A percentile compares a stretch with the other conserved stretches of the same genome.
Evolutionary conservation across 306 rosid genomes (phyloP).

Genomic region (Medicago ruthenica): DNA sequence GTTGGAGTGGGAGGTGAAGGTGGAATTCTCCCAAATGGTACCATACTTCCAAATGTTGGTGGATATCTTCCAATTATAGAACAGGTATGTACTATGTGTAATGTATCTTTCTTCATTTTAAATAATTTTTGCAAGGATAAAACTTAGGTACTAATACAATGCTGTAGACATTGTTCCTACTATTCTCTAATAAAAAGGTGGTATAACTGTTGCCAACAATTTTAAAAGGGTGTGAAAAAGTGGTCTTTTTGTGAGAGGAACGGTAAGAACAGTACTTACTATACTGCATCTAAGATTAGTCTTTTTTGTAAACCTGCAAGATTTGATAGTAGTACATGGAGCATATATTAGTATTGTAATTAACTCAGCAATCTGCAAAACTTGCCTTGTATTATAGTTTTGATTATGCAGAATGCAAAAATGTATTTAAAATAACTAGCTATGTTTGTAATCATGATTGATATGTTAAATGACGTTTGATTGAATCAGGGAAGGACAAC

Average conservation of each 20-base stretch:
- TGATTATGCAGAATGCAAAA: constrained; percentile 15
- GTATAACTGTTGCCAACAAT: too few species aligned
- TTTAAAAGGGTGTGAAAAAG: too few species aligned
- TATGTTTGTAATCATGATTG: constrained; percentile 16
- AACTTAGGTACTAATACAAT: too few species aligned
- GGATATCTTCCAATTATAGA: constrained; percentile 92
- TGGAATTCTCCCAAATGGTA: constrained; percentile 74
- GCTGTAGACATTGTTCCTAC: too few species aligned
- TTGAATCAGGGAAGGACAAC: constrained; percentile 76
- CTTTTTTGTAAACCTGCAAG: neutral
- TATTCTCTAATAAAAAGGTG: too few species aligned
- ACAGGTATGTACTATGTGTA: constrained; percentile 57
- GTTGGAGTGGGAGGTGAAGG: constrained; percentile 98
- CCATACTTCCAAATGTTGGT: constrained; percentile 82
- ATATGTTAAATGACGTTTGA: constrained; percentile 13
- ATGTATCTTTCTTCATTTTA: neutral
- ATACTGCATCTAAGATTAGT: neutral
- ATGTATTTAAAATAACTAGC: neutral
- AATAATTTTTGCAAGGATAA: too few species aligned
- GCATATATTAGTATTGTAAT: too few species aligned
- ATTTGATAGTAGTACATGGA: neutral
- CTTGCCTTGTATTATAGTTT: neutral
- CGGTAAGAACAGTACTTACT: too few species aligned
- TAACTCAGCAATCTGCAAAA: neutral
- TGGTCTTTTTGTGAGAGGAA: too few species aligned